Conservation (phyloP, 192 early-diverging fungal genomes). For the Podochytrium sp. region DNA sequence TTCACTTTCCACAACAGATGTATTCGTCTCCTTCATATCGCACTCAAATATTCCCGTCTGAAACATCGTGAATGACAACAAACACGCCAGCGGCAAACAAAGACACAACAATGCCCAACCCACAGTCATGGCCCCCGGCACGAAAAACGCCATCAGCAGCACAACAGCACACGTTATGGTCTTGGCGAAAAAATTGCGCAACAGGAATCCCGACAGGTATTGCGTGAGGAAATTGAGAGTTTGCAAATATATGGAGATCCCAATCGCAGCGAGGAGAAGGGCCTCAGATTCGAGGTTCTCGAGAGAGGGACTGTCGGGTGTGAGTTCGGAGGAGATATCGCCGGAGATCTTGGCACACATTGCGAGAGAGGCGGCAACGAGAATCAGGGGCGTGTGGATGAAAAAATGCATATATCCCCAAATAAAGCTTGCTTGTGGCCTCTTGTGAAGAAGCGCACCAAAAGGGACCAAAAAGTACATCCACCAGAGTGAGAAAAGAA, state of each 20-base stretch:
- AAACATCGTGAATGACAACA: background rate
- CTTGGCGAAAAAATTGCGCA: background rate
- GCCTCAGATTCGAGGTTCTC: background rate
- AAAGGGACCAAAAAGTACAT: slow-evolving; percentile 15
- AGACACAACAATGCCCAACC: slow-evolving; percentile 1
- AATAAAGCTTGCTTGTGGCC: background rate
- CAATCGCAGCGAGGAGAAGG: background rate
- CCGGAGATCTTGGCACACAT: background rate
- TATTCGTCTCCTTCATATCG: no score
- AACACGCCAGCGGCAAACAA: background rate
- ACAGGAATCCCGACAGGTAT: background rate
- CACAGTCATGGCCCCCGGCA: background rate
- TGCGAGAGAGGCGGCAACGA: background rate
- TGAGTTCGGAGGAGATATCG: background rate
- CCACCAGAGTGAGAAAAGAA: slow-evolving; percentile 18
- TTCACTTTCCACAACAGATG: no score
- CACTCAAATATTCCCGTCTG: background rate
- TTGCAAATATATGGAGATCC: background rate
- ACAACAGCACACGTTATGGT: background rate
- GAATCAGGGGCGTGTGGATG: background rate
- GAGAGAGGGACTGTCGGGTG: background rate
- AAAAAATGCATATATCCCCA: slow-evolving; percentile 2
- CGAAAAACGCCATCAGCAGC: slow-evolving; percentile 4
- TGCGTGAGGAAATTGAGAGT: background rate
- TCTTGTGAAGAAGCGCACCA: background rate